These are phyloP conservation scores for Alternaria sp. DNA, from an alignment of 2,329 filamentous ascomycete genomes.

Conservation along the genomic window DNA sequence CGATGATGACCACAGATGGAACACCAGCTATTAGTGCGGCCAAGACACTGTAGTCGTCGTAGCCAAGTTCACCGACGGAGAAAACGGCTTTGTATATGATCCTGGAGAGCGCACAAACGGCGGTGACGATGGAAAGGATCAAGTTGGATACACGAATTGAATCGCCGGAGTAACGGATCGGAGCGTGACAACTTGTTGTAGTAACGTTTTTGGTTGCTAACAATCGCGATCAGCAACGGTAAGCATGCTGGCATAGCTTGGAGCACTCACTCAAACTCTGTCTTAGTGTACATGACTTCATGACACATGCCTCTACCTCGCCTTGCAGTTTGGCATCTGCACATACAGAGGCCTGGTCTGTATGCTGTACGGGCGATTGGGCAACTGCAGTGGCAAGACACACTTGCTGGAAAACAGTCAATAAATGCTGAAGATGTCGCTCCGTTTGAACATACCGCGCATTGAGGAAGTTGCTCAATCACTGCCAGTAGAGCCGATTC, in stretches of 20 bases:
- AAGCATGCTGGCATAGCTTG: background rate
- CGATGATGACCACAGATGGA: slow-evolving; percentile 36
- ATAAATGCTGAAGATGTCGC: background rate
- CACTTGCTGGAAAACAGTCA: slow-evolving; percentile 18
- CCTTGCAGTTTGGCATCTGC: slow-evolving; percentile 19
- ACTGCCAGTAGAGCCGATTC: slow-evolving; percentile 13
- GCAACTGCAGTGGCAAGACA: slow-evolving; percentile 18
- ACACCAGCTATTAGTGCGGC: slow-evolving; percentile 27
- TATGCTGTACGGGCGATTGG: slow-evolving; percentile 17
- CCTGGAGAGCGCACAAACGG: slow-evolving; percentile 44
- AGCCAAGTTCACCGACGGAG: slow-evolving; percentile 43
- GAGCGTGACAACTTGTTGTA: slow-evolving; percentile 47
- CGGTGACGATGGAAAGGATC: slow-evolving; percentile 43
- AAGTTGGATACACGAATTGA: slow-evolving; percentile 44
- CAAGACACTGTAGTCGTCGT: slow-evolving; percentile 48
- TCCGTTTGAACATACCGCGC: slow-evolving; percentile 22
- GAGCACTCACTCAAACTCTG: slow-evolving; percentile 21
- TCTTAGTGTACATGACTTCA: slow-evolving; percentile 22
- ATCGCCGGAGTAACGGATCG: slow-evolving; percentile 45
- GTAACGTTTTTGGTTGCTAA: slow-evolving; percentile 54
- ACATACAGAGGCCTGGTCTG: slow-evolving; percentile 23
- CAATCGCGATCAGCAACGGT: background rate
- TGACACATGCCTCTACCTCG: slow-evolving; percentile 18
- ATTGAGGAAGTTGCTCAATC: slow-evolving; percentile 21
- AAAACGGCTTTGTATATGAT: slow-evolving; percentile 48